phyloP scores from a whole-genome alignment of 1,139 yeast species.

The Blastobotrys arbuscula region DNA sequence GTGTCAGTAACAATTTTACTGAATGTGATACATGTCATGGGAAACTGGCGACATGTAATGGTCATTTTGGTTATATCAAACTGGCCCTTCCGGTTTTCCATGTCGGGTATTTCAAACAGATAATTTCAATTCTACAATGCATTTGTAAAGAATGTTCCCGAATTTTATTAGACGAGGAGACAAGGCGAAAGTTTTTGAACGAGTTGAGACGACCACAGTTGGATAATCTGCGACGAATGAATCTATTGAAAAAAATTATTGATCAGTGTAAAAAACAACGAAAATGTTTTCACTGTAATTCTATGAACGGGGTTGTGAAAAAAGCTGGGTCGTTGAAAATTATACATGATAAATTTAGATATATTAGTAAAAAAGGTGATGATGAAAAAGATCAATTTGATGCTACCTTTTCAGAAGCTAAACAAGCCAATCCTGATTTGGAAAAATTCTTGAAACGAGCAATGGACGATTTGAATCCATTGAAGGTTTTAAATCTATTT shows the following conservation, averaged over 20 bases:
- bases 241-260: constrained; percentile 67
- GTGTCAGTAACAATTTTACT: constrained; percentile 77
- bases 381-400: constrained; percentile 87
- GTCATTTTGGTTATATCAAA: constrained; percentile 94
- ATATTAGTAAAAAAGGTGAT: constrained; percentile 86
- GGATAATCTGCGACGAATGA: constrained; percentile 91
- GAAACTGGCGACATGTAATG: constrained; percentile 89
- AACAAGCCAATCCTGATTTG: constrained; percentile 76
- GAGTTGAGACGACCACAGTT: constrained; percentile 85
- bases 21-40: constrained; percentile 94
- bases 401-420: constrained; percentile 56
- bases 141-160: constrained; percentile 84
- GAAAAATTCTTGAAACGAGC: constrained; percentile 84
- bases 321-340: constrained; percentile 95
- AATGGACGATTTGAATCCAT: constrained; percentile 89
- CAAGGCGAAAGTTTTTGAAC: constrained; percentile 58
- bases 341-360: constrained; percentile 92
- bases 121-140: constrained; percentile 80
- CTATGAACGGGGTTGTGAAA: constrained; percentile 93
- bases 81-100: constrained; percentile 95
- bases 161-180: constrained; percentile 65
- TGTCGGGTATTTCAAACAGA: constrained; percentile 92
- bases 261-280: constrained; percentile 97
- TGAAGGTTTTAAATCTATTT: constrained; percentile 81
- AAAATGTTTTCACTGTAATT: constrained; percentile 79